phyloP scores from a whole-genome alignment of 2,329 filamentous ascomycete genomes.

The Paecilomyces formosus region DNA sequence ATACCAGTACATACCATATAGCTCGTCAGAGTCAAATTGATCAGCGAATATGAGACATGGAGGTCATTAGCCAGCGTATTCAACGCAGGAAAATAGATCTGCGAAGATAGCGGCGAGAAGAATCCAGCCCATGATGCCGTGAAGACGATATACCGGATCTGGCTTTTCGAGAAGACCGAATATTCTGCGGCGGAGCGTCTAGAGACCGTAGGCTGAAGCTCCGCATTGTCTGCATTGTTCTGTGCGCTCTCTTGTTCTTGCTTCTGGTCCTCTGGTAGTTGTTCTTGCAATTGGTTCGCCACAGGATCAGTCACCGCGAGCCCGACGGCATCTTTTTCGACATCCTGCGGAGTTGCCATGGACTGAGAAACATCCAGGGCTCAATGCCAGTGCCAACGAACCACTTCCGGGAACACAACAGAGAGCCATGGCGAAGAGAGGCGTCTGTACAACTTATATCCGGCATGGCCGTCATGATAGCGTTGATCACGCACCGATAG shows the following conservation, averaged over 20 bases:
- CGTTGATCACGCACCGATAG: background rate
- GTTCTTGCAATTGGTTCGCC: background rate
- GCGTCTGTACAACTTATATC: background rate
- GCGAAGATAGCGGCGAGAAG: slow-evolving; percentile 39
- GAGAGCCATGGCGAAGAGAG: background rate
- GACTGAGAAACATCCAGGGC: background rate
- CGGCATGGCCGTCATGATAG: background rate
- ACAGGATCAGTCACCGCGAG: background rate
- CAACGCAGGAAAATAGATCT: slow-evolving; percentile 38
- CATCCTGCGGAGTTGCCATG: background rate
- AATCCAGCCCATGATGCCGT: slow-evolving; percentile 16
- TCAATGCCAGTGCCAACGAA: background rate
- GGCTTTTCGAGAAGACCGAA: slow-evolving; percentile 10
- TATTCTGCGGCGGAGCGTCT: slow-evolving; percentile 7
- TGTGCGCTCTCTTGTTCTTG: background rate
- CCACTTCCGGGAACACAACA: background rate
- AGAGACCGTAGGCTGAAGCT: background rate
- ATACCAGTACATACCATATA: slow-evolving; percentile 47
- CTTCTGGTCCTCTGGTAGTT: background rate
- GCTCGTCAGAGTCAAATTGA: slow-evolving; percentile 6
- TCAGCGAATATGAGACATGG: slow-evolving; percentile 16
- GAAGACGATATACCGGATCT: slow-evolving; percentile 14
- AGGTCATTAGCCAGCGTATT: slow-evolving; percentile 25
- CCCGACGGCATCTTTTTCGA: background rate
- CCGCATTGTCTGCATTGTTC: background rate